These are phyloP conservation scores for Starmerella roubikii DNA, from an alignment of 805 yeast genomes.

Conservation along the genomic window DNA sequence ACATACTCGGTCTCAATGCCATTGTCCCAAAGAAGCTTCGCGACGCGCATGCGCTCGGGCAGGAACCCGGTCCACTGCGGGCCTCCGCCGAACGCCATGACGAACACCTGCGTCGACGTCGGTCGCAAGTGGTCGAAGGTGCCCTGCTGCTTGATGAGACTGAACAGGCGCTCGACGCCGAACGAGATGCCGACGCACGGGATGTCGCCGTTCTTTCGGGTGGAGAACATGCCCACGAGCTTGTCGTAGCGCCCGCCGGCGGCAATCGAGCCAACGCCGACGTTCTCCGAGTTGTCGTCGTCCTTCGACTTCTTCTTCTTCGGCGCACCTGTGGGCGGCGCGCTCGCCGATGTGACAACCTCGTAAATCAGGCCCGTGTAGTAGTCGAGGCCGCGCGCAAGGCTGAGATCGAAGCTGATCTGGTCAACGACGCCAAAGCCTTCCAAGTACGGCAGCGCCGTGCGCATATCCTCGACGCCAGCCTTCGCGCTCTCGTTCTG, in stretches of 20 bases:
- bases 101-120: constrained; percentile 79
- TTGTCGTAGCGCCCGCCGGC: constrained; percentile 98
- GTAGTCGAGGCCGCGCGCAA: constrained; percentile 95
- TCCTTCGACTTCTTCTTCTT: constrained; percentile 36
- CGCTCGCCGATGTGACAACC: constrained; percentile 88
- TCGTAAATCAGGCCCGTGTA: constrained; percentile 95
- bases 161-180: constrained; percentile 91
- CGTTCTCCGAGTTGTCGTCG: constrained; percentile 91
- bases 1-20: constrained; percentile 86
- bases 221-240: constrained; percentile 90
- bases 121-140: constrained; percentile 57
- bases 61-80: constrained; percentile 89
- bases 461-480: constrained; percentile 71
- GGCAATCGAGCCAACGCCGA: constrained; percentile 96
- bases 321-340: constrained; percentile 74
- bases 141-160: constrained; percentile 69
- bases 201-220: constrained; percentile 61
- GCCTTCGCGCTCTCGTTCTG: constrained; percentile 58
- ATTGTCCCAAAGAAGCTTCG: constrained; percentile 71
- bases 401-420: constrained; percentile 73
- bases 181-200: constrained; percentile 97
- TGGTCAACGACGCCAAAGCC: constrained; percentile 57
- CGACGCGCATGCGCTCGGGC: constrained; percentile 77
- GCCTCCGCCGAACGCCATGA: constrained; percentile 99
- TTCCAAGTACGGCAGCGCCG: constrained; percentile 61